Conservation (phyloP, 108 stramenopile species). For the Nannochloropsis oceanica region DNA sequence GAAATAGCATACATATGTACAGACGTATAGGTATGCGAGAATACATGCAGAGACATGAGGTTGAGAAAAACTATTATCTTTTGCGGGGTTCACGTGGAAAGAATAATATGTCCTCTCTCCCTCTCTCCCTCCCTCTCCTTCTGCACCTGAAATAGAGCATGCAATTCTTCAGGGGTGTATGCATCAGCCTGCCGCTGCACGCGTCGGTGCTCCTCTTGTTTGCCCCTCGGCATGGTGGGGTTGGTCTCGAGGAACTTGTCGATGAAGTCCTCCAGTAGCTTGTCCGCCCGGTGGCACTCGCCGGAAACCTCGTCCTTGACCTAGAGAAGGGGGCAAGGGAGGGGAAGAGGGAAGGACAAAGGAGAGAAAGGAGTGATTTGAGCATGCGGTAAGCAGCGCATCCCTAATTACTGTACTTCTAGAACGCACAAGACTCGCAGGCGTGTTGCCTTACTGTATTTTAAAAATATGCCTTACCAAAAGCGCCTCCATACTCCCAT, state of each 20-base stretch:
- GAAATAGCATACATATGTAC: too few relatives aligned
- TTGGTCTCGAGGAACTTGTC: constrained; percentile 67
- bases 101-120: too few relatives aligned
- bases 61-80: too few relatives aligned
- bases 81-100: too few relatives aligned
- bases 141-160: constrained; percentile 45
- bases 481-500: too few relatives aligned
- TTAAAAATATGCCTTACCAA: too few relatives aligned
- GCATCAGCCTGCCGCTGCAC: constrained; percentile 95
- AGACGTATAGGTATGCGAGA: too few relatives aligned
- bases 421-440: too few relatives aligned
- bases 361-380: not conserved
- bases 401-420: too few relatives aligned
- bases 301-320: constrained; percentile 36
- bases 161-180: constrained; percentile 81
- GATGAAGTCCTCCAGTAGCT: constrained; percentile 95
- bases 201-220: constrained; percentile 66
- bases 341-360: not conserved
- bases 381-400: not conserved
- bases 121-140: not conserved
- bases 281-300: constrained; percentile 91
- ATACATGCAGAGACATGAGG: too few relatives aligned
- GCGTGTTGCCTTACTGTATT: too few relatives aligned
- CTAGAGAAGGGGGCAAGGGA: not conserved
- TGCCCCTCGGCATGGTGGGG: constrained; percentile 58